phyloP scores from a whole-genome alignment of 1,284 basidiomycete species.

The Papiliotrema flavescens region DNA sequence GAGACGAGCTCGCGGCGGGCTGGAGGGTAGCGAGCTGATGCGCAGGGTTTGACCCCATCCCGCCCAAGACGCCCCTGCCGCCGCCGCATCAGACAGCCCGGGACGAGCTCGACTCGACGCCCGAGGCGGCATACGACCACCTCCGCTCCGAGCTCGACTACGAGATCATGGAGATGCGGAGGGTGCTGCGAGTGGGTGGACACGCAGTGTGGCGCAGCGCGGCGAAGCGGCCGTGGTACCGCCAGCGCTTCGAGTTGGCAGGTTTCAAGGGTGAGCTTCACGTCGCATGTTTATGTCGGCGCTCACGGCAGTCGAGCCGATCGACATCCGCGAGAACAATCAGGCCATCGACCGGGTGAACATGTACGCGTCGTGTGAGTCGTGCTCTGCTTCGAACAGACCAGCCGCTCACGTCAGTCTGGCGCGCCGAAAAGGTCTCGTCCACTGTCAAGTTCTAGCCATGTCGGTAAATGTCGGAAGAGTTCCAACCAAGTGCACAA shows the following conservation, averaged over 20 bases:
- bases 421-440: slow-evolving; percentile 33
- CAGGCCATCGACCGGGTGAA: slow-evolving; percentile 62
- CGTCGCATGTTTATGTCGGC: not conserved
- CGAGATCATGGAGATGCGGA: slow-evolving; percentile 61
- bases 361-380: slow-evolving; percentile 54
- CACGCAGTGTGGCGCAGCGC: slow-evolving; percentile 69
- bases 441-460: not conserved
- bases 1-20: slow-evolving; percentile 11
- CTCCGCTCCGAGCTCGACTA: slow-evolving; percentile 57
- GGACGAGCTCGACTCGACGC: slow-evolving; percentile 46
- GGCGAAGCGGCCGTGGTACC: slow-evolving; percentile 70
- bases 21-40: not conserved
- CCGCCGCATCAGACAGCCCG: slow-evolving; percentile 22
- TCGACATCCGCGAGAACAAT: slow-evolving; percentile 53
- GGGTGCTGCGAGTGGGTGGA: slow-evolving; percentile 62
- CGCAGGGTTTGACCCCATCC: slow-evolving; percentile 60
- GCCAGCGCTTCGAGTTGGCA: slow-evolving; percentile 54
- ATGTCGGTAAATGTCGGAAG: no score
- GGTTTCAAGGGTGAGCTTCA: slow-evolving; percentile 50
- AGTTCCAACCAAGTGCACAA: no score
- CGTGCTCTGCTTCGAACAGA: not conserved
- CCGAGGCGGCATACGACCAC: slow-evolving; percentile 43
- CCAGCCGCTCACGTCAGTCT: slow-evolving; percentile 24
- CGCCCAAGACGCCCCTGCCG: slow-evolving; percentile 49
- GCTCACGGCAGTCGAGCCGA: slow-evolving; percentile 44